Evolutionary conservation across 2,329 filamentous ascomycete genomes (phyloP).

Genomic region (Pezizomycotina sp.): DNA sequence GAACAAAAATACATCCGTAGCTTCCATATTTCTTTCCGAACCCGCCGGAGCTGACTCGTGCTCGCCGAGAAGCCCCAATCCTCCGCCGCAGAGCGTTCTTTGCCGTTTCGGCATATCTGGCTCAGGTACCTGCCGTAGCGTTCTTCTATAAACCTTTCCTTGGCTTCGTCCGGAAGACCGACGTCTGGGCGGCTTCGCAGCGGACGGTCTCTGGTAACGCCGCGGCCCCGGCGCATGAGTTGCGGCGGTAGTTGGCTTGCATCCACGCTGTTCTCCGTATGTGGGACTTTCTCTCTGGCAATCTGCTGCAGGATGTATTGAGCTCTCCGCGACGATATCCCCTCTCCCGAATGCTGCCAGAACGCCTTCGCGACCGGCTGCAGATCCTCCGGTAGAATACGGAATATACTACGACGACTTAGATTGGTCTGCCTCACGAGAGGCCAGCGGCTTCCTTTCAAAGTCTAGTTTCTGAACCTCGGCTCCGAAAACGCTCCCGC

Average conservation of each 20-base stretch:
- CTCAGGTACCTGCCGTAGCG: slow-evolving; percentile 77
- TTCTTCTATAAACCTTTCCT: slow-evolving; percentile 81
- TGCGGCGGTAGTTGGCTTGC: background rate
- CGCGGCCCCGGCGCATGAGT: slow-evolving; percentile 22
- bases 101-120: slow-evolving; percentile 63
- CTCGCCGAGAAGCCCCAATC: slow-evolving; percentile 59
- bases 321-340: slow-evolving; percentile 74
- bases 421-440: background rate
- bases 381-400: slow-evolving; percentile 51
- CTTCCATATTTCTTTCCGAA: slow-evolving; percentile 49
- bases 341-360: slow-evolving; percentile 93
- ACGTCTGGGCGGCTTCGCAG: slow-evolving; percentile 22
- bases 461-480: no score
- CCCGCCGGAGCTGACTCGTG: slow-evolving; percentile 50
- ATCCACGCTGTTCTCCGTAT: no score
- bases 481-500: no score
- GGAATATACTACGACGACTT: slow-evolving; percentile 29
- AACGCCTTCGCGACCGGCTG: slow-evolving; percentile 74
- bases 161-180: slow-evolving; percentile 28
- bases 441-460: background rate
- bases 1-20: slow-evolving; percentile 78
- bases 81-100: slow-evolving; percentile 71
- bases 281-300: slow-evolving; percentile 30
- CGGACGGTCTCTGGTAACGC: slow-evolving; percentile 21
- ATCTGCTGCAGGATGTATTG: no score